Evolutionary conservation across 495 filamentous ascomycete species (phyloP).

Genomic region (Sabuloglossum arenarium): DNA sequence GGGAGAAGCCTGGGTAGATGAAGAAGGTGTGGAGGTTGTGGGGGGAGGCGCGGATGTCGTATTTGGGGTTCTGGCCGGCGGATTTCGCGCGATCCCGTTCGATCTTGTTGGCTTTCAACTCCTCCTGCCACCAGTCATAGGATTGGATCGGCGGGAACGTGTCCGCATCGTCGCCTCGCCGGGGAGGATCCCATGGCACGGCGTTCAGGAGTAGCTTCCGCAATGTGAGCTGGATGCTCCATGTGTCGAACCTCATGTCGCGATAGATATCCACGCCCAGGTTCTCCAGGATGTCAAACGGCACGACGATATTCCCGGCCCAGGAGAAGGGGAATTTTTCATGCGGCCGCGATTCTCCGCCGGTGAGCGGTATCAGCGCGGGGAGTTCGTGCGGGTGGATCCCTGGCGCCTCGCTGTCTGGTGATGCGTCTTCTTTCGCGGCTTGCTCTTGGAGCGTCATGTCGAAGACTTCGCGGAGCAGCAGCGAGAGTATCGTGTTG

Average conservation of each 20-base stretch:
- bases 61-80: not conserved
- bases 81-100: too few relatives aligned
- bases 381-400: constrained; percentile 16
- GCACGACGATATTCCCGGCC: constrained; percentile 16
- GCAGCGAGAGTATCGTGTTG: constrained; percentile 16
- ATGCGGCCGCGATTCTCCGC: constrained; percentile 4
- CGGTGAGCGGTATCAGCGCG: constrained; percentile 15
- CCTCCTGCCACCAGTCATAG: too few relatives aligned
- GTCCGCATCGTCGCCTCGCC: constrained; percentile 1
- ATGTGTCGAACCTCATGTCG: constrained; percentile 20
- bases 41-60: not conserved
- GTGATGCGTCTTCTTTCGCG: too few relatives aligned
- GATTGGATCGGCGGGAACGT: not conserved
- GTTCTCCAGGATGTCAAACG: constrained; percentile 17
- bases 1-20: not conserved
- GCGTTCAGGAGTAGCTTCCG: constrained; percentile 15
- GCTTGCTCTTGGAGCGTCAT: constrained; percentile 17
- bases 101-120: too few relatives aligned
- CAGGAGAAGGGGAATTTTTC: constrained; percentile 12
- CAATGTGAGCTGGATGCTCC: constrained; percentile 18
- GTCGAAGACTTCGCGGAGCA: constrained; percentile 19
- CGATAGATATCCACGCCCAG: constrained; percentile 23
- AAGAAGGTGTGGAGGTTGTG: not conserved
- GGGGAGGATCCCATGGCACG: constrained; percentile 13
- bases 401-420: constrained; percentile 5